Evolutionary conservation across 192 early-diverging fungal species (phyloP), one percentile per base, ranked within the genome.

Genomic region (Chytriomyces sp.): DNA sequence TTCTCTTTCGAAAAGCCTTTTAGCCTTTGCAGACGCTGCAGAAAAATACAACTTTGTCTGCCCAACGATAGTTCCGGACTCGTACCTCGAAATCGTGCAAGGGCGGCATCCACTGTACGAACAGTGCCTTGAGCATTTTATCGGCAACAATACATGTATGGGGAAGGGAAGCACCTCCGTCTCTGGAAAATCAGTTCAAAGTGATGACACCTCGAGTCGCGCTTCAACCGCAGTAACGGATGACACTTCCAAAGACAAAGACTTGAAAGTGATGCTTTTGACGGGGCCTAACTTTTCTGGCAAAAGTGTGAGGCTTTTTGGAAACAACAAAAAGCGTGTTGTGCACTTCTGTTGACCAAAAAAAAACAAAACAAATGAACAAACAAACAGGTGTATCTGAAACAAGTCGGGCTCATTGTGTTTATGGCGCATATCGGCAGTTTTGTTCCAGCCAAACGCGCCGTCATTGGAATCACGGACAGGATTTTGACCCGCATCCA

Each of bases 371-470:
- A 35, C 28, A 35, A 35, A n/a, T n/a, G n/a, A n/a, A n/a, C n/a
- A n/a, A 35, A n/a, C 53, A 57, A 57, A 26, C 23, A 76, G 75
- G 88, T 92, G 6, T 86, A 92, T 70, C 64, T 92, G 28, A 92
- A 92, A 62, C 93, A 95, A 70, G 87, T 93, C 57, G 95, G 91
- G 5, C 72, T 97, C 24, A 94, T 95, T 72, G 85, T 86, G 3
- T 94, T 91, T 67, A 93, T 96, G 95, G 93, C 95, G 11, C 96
- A 96, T 75, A 88, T 96, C 45, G 96, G 96, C 61, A 90, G 92
- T 77, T 94, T 91, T 84, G 91, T 97, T 6, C 96, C 96, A 5
- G 94, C 94, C 26, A 85, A 83, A 8, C 20, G 47, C 0, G 95
- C 93, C 0, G 50, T 67, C 1, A 86, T 97, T 72, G 93, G 94